These are phyloP conservation scores for Talaromyces albobiverticillius DNA, from an alignment of 2,329 filamentous ascomycete species.

Conservation along the genomic window DNA sequence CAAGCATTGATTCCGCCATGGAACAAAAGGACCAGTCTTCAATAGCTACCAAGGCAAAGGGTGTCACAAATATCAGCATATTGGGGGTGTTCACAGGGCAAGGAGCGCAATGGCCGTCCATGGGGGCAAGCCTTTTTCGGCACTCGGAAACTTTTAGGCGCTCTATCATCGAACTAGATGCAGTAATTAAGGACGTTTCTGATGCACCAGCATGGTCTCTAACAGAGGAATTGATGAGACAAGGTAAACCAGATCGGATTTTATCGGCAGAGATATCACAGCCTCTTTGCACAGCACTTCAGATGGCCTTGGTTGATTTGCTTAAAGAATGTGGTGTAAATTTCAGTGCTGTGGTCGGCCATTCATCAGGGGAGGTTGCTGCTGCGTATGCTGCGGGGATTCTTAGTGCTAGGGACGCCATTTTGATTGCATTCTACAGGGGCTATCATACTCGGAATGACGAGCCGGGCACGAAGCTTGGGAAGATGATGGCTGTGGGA, in stretches of 20 bases:
- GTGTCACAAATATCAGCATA: slow-evolving; percentile 2
- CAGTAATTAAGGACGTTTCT: neutral
- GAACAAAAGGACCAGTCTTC: neutral
- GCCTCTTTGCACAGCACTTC: slow-evolving; percentile 24
- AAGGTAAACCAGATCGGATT: slow-evolving; percentile 13
- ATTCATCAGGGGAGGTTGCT: slow-evolving; percentile 51
- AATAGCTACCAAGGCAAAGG: neutral
- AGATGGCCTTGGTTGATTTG: slow-evolving; percentile 21
- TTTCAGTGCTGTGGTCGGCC: slow-evolving; percentile 42
- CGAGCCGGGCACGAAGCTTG: slow-evolving; percentile 21
- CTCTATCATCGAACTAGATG: neutral
- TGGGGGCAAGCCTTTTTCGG: slow-evolving; percentile 24
- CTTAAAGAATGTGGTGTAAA: slow-evolving; percentile 28
- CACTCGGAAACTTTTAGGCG: slow-evolving; percentile 8
- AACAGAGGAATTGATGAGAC: slow-evolving; percentile 18
- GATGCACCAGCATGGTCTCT: slow-evolving; percentile 20
- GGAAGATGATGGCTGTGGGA: slow-evolving; percentile 51
- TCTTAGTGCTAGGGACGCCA: slow-evolving; percentile 41
- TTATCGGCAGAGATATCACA: slow-evolving; percentile 22
- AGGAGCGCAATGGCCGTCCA: slow-evolving; percentile 28
- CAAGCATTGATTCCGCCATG: neutral
- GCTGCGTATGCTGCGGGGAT: slow-evolving; percentile 51
- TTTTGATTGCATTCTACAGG: slow-evolving; percentile 47
- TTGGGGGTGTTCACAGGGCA: slow-evolving; percentile 30
- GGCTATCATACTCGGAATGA: slow-evolving; percentile 32